Evolutionary conservation across 192 early-diverging fungal species (phyloP), one percentile per base, ranked within the genome.

Genomic region (Coemansia sp.): DNA sequence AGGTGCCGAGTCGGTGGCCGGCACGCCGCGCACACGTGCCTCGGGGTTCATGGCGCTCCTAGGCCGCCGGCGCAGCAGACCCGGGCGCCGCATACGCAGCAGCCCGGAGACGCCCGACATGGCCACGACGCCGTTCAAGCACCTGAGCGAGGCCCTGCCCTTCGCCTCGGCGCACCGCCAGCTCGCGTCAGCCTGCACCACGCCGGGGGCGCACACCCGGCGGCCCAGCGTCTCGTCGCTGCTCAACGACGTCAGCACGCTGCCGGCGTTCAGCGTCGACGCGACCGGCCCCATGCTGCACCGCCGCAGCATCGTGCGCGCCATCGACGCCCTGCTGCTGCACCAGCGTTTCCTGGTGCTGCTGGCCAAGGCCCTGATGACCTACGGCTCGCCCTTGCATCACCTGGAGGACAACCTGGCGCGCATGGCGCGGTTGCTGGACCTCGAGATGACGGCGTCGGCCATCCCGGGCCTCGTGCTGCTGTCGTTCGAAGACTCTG

Each of bases 401-500:
- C 74, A 86, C n/a, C 62, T 89, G 23, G 87, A 89, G 56, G 77
- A 73, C 46, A 80, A 85, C 38, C 72, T 89, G 59, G 71, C 70
- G 17, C 66, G 82, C 17, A 75, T 83, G 11, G 81, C 87, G 4
- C 54, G 62, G 21, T 62, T 79, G 0, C 61, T 89, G 13, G 82
- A 83, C 34, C 71, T 89, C 14, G 83, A 89, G 47, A 61, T 83
- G 33, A 83, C 84, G 18, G 85, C 82, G 12, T 78, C 87, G 1
- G 85, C 87, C 41, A 48, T 88, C 10, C 88, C 88, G 44, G 86
- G 86, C 34, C 71, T 88, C 21, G 83, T 90, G 58, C 77, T 90
- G 2, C 39, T 88, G 13, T 81, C 83, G 3, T 90, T 90, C 48
- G 78, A 85, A 33, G 88, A 90, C 62, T 81, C 80, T 1, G 72